These are phyloP conservation scores for Eimeria nieschulzi DNA, from an alignment of 169 alveolate species.

Conservation along the genomic window DNA sequence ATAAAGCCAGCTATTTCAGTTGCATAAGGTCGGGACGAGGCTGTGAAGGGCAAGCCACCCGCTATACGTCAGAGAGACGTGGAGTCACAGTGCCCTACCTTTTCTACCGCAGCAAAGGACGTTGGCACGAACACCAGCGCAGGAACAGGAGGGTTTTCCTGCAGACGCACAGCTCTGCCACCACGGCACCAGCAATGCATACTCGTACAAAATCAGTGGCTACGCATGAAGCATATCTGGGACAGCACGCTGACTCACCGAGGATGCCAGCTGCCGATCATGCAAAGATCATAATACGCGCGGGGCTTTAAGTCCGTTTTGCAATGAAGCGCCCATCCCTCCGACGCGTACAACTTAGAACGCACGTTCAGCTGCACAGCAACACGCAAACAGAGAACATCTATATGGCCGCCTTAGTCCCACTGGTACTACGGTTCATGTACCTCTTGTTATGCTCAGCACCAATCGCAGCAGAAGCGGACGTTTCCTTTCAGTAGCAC, in stretches of 20 bases:
- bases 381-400: neutral
- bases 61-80: neutral
- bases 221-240: too few relatives aligned
- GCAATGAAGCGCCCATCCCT: constrained; percentile 68
- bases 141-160: constrained; percentile 35
- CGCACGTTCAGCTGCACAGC: constrained; percentile 68
- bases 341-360: neutral
- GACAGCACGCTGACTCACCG: constrained; percentile 2
- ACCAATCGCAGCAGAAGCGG: neutral
- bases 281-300: constrained; percentile 49
- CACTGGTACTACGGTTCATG: neutral
- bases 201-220: too few relatives aligned
- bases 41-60: neutral
- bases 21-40: neutral
- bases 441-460: too few relatives aligned
- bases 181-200: neutral
- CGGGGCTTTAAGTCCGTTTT: constrained; percentile 71
- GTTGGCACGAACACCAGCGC: constrained; percentile 71
- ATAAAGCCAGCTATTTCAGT: neutral
- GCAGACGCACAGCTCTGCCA: neutral
- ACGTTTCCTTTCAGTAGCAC: too few relatives aligned
- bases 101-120: constrained; percentile 66
- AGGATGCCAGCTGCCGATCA: constrained; percentile 57
- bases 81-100: neutral
- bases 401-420: neutral